Evolutionary conservation across 345 rosid species (phyloP), one percentile per base, ranked within the genome.

Genomic region (Eutrema heterophyllum): DNA sequence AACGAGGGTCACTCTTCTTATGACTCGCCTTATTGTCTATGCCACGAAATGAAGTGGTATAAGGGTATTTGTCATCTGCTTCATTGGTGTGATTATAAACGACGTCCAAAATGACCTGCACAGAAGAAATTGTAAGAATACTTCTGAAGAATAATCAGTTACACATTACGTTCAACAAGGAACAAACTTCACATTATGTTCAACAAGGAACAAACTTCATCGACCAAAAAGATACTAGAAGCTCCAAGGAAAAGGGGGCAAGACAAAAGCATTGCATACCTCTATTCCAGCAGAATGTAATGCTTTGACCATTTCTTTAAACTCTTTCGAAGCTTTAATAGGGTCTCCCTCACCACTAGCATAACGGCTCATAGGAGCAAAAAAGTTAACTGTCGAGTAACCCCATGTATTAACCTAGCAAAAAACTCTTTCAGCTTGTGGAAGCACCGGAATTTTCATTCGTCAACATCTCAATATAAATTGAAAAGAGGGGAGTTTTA

Each of bases 61-160:
- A 88, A 62, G 97, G 93, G 83, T 87, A 40, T 65, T 75, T 64
- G 70, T 94, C 95, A 73, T 88, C 98, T 72, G 86, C 96, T 82
- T 94, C 98, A 79, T 94, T 94, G 55, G 98, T 89, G 72, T 94
- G 98, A 78, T 94, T 91, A 73, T 88, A 94, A 66, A 89, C 98
- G 46, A 94, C 98, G 79, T 94, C 98, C 90, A 94, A 83, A 77
- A 91, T 89, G 53, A 91, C 93, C 98, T 94, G 84, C 45, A 76
- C 56, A 68, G 35, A 32, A 6, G 5, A 71, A 56, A 54, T 9
- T 45, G 64, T 74, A 63, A 52, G 63, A 40, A 33, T 6, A 39
- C 1, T 48, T 69, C 59, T 4, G 44, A 36, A 64, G 21, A 39
- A 13, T 16, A 64, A 68, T 73, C 30, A 63, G 41, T 21, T 45